Conservation (phyloP, 768 basidiomycete genomes). For the Austroboletus eburneus region DNA sequence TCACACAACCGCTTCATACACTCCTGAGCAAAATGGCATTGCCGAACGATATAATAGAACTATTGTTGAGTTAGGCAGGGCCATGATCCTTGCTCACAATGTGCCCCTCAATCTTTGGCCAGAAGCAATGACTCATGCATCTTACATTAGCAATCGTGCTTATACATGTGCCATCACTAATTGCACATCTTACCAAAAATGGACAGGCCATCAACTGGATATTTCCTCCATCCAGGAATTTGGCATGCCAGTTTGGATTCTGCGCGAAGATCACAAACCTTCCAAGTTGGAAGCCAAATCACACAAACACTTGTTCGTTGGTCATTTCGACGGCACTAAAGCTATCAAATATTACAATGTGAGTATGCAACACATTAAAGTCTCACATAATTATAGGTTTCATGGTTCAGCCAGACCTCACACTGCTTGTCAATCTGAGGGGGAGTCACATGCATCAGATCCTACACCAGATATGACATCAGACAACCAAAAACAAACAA, state of each 20-base stretch:
- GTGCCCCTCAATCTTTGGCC: conserved; percentile 26
- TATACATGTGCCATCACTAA: neutral
- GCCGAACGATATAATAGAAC: conserved; percentile 37
- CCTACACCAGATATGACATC: neutral
- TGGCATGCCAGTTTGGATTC: neutral
- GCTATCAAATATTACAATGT: neutral
- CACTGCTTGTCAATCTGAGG: neutral
- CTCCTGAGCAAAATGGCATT: conserved; percentile 36
- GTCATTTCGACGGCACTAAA: neutral
- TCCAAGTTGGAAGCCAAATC: neutral
- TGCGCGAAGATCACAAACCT: neutral
- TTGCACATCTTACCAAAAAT: neutral
- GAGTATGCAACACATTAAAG: neutral
- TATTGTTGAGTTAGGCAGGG: conserved; percentile 23
- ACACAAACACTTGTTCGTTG: neutral
- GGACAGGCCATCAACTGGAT: neutral
- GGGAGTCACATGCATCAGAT: neutral
- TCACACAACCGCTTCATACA: conserved; percentile 33
- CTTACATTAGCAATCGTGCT: conserved; percentile 26
- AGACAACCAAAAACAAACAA: neutral
- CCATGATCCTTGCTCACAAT: conserved; percentile 30
- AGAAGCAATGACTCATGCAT: conserved; percentile 25
- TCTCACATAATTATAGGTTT: neutral
- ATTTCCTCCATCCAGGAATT: neutral
- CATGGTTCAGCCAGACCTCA: neutral